A percentile compares a stretch with the other conserved stretches of the same genome.
These are phyloP conservation scores for Metarhizium album DNA, from an alignment of 2,329 filamentous ascomycete genomes.

Conservation along the genomic window DNA sequence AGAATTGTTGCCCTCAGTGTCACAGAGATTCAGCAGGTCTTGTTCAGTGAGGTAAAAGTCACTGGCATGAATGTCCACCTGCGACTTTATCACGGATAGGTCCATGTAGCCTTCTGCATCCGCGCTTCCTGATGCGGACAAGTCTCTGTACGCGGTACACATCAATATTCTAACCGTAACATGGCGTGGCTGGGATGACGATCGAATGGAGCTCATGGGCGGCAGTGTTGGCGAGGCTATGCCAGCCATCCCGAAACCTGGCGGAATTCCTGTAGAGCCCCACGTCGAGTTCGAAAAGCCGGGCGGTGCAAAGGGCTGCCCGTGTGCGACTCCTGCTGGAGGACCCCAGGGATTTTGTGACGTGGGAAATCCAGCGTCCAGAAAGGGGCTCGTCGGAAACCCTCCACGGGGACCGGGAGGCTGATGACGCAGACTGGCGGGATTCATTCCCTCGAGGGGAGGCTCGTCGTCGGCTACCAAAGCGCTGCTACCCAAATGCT, in stretches of 20 bases:
- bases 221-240: slow-evolving; percentile 20
- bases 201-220: slow-evolving; percentile 18
- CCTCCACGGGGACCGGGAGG: slow-evolving; percentile 36
- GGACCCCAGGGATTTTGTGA: slow-evolving; percentile 32
- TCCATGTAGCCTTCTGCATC: slow-evolving; percentile 57
- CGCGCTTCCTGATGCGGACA: slow-evolving; percentile 27
- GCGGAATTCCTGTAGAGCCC: slow-evolving; percentile 23
- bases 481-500: slow-evolving; percentile 83
- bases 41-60: slow-evolving; percentile 31
- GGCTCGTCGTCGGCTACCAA: slow-evolving; percentile 66
- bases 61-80: slow-evolving; percentile 46
- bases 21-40: slow-evolving; percentile 75
- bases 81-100: slow-evolving; percentile 55
- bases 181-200: slow-evolving; percentile 46
- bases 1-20: slow-evolving; percentile 74
- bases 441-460: slow-evolving; percentile 23
- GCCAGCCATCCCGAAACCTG: slow-evolving; percentile 22
- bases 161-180: slow-evolving; percentile 63
- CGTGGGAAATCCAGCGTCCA: slow-evolving; percentile 29
- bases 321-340: slow-evolving; percentile 18
- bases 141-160: slow-evolving; percentile 64
- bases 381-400: slow-evolving; percentile 32
- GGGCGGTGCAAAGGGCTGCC: slow-evolving; percentile 31
- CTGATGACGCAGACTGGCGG: slow-evolving; percentile 32
- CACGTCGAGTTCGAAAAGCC: slow-evolving; percentile 32